Conservation (phyloP, 352 stramenopile genomes). For the Pythium diclinum region DNA sequence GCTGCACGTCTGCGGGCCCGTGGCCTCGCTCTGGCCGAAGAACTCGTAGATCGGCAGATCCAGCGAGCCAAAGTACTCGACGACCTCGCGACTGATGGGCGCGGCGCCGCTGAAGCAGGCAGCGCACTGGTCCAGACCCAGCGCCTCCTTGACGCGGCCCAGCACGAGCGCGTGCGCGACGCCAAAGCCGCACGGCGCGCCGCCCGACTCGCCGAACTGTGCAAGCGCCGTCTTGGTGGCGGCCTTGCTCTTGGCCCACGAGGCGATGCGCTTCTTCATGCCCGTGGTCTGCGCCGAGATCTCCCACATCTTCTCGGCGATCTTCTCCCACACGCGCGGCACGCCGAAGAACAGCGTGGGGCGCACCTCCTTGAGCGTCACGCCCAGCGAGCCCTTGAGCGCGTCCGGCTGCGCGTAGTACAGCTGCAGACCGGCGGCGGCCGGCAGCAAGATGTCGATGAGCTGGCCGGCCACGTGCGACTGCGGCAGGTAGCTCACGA, state of each 20-base stretch:
- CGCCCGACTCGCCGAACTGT: conserved; percentile 85
- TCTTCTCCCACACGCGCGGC: conserved; percentile 92
- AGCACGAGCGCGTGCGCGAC: conserved; percentile 88
- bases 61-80: conserved; percentile 94
- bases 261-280: conserved; percentile 90
- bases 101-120: conserved; percentile 80
- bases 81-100: conserved; percentile 90
- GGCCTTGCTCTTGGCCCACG: conserved; percentile 88
- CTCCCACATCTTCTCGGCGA: conserved; percentile 89
- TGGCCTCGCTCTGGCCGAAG: conserved; percentile 91
- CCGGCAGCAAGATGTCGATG: conserved; percentile 83
- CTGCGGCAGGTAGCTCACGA: conserved; percentile 88
- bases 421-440: conserved; percentile 59
- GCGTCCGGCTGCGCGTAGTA: conserved; percentile 90
- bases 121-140: conserved; percentile 89
- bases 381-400: conserved; percentile 85
- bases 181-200: conserved; percentile 85
- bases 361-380: conserved; percentile 83
- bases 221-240: conserved; percentile 69
- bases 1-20: conserved; percentile 77
- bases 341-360: conserved; percentile 91
- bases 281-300: conserved; percentile 83
- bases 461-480: conserved; percentile 88
- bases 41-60: conserved; percentile 94
- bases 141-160: conserved; percentile 82